Conservation (phyloP, 306 rosid species). For the Begonia peltatifolia region DNA sequence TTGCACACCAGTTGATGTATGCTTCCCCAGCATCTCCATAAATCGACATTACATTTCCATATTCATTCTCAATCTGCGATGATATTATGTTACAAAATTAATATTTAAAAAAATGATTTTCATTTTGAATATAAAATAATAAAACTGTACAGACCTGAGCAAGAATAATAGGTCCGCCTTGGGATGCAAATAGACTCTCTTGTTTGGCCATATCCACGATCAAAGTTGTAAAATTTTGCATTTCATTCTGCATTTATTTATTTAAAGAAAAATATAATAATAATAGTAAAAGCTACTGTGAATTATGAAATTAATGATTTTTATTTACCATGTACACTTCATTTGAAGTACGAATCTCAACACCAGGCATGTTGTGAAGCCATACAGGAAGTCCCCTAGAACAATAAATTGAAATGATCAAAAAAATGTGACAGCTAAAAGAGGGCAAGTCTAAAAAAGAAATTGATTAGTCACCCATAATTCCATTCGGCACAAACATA, state of each 20-base stretch:
- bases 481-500: conserved; percentile 55
- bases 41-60: conserved; percentile 25
- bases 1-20: conserved; percentile 39
- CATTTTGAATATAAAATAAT: too few relatives aligned
- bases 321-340: conserved; percentile 31
- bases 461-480: conserved; percentile 24
- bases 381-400: conserved; percentile 43
- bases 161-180: conserved; percentile 42
- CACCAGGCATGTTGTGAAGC: conserved; percentile 40
- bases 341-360: conserved; percentile 31
- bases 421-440: not conserved
- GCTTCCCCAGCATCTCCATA: conserved; percentile 46
- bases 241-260: conserved; percentile 22
- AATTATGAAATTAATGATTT: not conserved
- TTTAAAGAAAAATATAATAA: not conserved
- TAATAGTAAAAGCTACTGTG: not conserved
- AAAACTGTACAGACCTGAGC: conserved; percentile 23
- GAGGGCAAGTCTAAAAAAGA: too few relatives aligned
- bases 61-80: conserved; percentile 40
- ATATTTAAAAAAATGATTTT: too few relatives aligned
- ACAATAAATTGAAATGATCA: not conserved
- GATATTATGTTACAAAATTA: too few relatives aligned
- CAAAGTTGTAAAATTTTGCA: conserved; percentile 39
- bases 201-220: conserved; percentile 32
- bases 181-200: conserved; percentile 44